Evolutionary conservation across 208 protist genomes (phyloP), one percentile per base, ranked within the genome.

Genomic region (Phytomonas serpens): DNA sequence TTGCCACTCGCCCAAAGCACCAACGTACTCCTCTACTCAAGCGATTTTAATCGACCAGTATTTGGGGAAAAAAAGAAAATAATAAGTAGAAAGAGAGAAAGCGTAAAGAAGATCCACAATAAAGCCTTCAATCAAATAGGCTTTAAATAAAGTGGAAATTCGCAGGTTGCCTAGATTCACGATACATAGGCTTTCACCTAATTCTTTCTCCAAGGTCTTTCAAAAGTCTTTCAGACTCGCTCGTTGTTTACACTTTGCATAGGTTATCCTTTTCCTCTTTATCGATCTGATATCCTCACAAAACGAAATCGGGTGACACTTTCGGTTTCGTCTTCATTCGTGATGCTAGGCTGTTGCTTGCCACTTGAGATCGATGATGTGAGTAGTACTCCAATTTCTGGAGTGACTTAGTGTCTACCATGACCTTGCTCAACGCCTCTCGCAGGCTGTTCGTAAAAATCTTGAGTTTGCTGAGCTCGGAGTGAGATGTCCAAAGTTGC

Each of bases 311-410:
- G 0, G 78, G 68, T 10, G 74, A 69, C 7, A 78, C 78, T 64
- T 83, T 83, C 3, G 81, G 69, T 63, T 85, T 86, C 14, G 77
- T 75, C 67, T 78, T 82, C 80, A 92, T 85, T 68, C 89, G 83
- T 7, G 87, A 81, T 37, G 87, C 85, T 34, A 91, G 78, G 63
- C 77, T 86, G 71, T 81, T 85, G 52, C 68, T 83, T 11, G 82
- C 61, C 63, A 70, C 77, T 62, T 81, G 71, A 23, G 69, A 66
- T 2, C 76, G 38, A 32, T 84, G 78, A 65, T 95, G 90, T 3
- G 83, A 89, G 73, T 81, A 95, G 80, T 88, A 95, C 77, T 95
- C 90, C 32, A 95, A 52, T 76, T 91, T 90, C 78, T 93, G 83
- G 36, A 93, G 73, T 27, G 77, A 76, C 75, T 95, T 95, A n/a